Evolutionary conservation across 2,329 filamentous ascomycete genomes (phyloP), one percentile per base, ranked within the genome.

Genomic region (Aspergillus quadricinctus): DNA sequence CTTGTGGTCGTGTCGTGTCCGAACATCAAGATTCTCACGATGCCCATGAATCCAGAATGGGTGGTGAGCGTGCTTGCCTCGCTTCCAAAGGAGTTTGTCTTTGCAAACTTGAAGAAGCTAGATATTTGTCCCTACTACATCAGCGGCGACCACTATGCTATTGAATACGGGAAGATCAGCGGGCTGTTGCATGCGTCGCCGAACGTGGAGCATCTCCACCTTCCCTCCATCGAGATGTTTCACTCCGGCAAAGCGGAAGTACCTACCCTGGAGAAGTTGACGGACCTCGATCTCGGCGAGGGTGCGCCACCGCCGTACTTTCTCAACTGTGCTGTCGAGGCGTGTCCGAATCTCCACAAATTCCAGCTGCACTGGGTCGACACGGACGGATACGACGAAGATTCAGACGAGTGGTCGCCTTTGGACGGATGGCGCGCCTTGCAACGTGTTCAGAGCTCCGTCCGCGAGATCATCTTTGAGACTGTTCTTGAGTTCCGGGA

Each of bases 281-380:
- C 28, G 23, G n/a, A 35, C 2, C 48, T 78, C 61, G 60, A 69
- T 52, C 51, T 66, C 5, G 67, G 69, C 19, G 68, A 69, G 46
- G 75, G 75, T 48, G 19, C 52, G 9, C 41, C 52, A 35, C 17
- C 45, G 14, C n/a, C 21, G 31, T 54, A 49, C 25, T 50, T 54
- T n/a, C n/a, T 54, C 10, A 17, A 17, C 3, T 31, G 45, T n/a
- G 11, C 11, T n/a, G 3, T 54, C 1, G n/a, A 40, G 14, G n/a
- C 25, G 27, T 52, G 49, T 17, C 29, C 19, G 4, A 19, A 14
- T 40, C 52, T 54, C 10, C 14, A 25, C 3, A 43, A 5, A 2
- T 54, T 54, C 28, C 11, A 2, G 4, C 23, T 54, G 19, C 48
- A 54, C 9, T 56, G 54, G 54, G 11, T 52, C 7, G 2, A 19